Evolutionary conservation across 1,284 basidiomycete genomes (phyloP).

Genomic region (Schizophyllum amplum): DNA sequence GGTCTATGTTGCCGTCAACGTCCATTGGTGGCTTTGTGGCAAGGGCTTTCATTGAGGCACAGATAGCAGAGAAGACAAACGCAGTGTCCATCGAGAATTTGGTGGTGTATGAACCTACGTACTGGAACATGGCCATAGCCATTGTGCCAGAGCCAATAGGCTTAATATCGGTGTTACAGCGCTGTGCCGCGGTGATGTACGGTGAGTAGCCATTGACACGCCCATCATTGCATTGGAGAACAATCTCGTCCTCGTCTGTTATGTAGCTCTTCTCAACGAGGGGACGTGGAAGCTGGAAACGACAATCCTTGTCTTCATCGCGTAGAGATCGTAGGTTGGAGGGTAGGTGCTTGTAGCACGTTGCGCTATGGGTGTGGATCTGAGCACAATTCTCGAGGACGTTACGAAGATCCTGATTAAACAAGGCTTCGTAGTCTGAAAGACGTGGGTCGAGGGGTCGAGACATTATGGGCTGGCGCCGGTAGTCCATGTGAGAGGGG

Average conservation of each 20-base stretch:
- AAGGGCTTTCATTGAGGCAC: constrained; percentile 9
- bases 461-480: constrained; percentile 4
- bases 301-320: constrained; percentile 6
- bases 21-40: constrained; percentile 5
- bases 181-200: background rate
- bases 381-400: constrained; percentile 7
- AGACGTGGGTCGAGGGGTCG: constrained; percentile 4
- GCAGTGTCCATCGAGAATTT: constrained; percentile 9
- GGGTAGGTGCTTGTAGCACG: constrained; percentile 12
- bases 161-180: constrained; percentile 11
- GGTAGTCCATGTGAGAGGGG: background rate
- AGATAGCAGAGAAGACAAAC: constrained; percentile 9
- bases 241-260: constrained; percentile 6
- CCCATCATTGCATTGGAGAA: background rate
- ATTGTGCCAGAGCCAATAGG: constrained; percentile 10
- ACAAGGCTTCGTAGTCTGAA: background rate
- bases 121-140: constrained; percentile 8
- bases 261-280: constrained; percentile 1
- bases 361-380: constrained; percentile 8
- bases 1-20: constrained; percentile 6
- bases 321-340: background rate
- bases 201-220: constrained; percentile 5
- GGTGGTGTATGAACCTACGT: constrained; percentile 6
- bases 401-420: constrained; percentile 9
- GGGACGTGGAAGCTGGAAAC: constrained; percentile 2